Conservation (phyloP, 805 yeast species). For the Monosporozyma unispora region DNA sequence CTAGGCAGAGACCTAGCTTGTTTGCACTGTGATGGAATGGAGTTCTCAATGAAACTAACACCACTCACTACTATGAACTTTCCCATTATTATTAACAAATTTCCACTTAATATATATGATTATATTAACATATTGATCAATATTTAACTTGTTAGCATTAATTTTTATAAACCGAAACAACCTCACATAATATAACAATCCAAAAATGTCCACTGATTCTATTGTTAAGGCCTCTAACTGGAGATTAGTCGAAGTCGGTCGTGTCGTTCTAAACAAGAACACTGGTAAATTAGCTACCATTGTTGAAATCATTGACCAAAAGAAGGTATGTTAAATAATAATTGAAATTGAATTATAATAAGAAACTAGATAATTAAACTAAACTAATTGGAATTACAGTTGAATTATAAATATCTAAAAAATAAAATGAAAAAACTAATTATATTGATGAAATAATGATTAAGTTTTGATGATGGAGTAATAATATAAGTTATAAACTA, state of each 20-base stretch:
- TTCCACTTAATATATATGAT: neutral
- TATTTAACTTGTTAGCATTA: neutral
- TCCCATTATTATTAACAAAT: neutral
- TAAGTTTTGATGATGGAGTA: too few relatives aligned
- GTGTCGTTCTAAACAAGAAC: conserved; percentile 88
- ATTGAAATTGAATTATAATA: neutral
- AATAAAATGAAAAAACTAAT: too few relatives aligned
- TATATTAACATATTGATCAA: neutral
- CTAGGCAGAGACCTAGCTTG: too few relatives aligned
- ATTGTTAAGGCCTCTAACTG: conserved; percentile 94
- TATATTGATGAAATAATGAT: too few relatives aligned
- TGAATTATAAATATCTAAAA: too few relatives aligned
- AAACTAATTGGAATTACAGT: too few relatives aligned
- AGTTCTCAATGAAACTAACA: neutral
- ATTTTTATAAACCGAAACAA: neutral
- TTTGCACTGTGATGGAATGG: too few relatives aligned
- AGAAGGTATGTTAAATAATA: conserved; percentile 63
- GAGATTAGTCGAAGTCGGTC: conserved; percentile 99
- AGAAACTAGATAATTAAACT: too few relatives aligned
- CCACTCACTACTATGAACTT: neutral
- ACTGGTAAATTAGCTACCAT: conserved; percentile 87
- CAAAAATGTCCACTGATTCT: conserved; percentile 56
- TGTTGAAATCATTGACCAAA: conserved; percentile 98
- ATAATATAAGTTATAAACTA: too few relatives aligned
- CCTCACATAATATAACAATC: conserved; percentile 2